These are phyloP conservation scores for Rhododendron henanense DNA, from an alignment of 148 eudicot species.

Conservation along the genomic window DNA sequence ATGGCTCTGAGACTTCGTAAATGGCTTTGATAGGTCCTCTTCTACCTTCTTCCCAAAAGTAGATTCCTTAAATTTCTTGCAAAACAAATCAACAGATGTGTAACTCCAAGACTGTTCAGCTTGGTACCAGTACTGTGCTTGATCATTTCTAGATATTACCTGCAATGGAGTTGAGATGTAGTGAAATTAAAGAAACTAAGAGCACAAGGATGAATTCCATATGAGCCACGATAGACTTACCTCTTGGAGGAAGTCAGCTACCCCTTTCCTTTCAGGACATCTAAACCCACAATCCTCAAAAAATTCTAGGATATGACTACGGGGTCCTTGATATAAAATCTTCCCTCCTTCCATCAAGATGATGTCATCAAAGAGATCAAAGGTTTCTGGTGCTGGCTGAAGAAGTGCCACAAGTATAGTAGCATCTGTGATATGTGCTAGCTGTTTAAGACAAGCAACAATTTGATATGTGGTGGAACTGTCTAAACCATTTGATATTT, in stretches of 20 bases:
- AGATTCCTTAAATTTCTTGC: slow-evolving; percentile 48
- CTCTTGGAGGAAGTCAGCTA: slow-evolving; percentile 89
- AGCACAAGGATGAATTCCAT: background rate
- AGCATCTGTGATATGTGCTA: slow-evolving; percentile 65
- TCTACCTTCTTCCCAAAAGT: slow-evolving; percentile 34
- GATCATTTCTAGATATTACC: slow-evolving; percentile 85
- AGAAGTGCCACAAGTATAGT: slow-evolving; percentile 71
- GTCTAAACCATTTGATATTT: slow-evolving; percentile 89
- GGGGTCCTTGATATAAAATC: slow-evolving; percentile 73
- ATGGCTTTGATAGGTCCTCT: slow-evolving; percentile 44
- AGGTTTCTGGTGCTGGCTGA: slow-evolving; percentile 83
- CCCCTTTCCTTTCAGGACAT: slow-evolving; percentile 85
- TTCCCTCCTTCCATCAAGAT: slow-evolving; percentile 83
- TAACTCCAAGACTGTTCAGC: slow-evolving; percentile 34
- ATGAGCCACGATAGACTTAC: slow-evolving; percentile 25
- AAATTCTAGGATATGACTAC: slow-evolving; percentile 37
- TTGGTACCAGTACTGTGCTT: slow-evolving; percentile 57
- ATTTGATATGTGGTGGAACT: slow-evolving; percentile 87
- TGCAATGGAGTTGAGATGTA: slow-evolving; percentile 8
- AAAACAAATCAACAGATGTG: slow-evolving; percentile 43
- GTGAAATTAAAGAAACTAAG: background rate
- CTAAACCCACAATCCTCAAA: slow-evolving; percentile 62
- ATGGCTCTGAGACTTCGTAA: slow-evolving; percentile 39
- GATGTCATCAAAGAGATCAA: slow-evolving; percentile 76
- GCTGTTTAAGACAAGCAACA: slow-evolving; percentile 59